Evolutionary conservation across 2,329 filamentous ascomycete species (phyloP), one percentile per base, ranked within the genome.

Genomic region (Fusarium devonianum): DNA sequence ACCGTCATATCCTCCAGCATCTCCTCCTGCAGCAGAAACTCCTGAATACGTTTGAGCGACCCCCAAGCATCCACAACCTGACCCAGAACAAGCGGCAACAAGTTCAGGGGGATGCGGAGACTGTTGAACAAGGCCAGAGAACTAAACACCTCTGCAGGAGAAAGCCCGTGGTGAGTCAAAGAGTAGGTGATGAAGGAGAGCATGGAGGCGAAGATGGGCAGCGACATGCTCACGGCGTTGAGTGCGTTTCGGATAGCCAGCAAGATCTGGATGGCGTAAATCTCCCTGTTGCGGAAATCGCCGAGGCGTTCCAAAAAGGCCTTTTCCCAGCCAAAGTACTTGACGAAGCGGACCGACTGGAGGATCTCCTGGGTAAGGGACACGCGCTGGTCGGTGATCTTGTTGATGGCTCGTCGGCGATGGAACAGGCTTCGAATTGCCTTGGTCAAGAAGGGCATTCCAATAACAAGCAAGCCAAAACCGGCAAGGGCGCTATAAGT

Each of bases 171-270:
- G 49, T 88, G 78, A 1, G 85, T 81, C 26, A 87, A 72, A 1
- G 84, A 86, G 63, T 84, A 88, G 0, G 90, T 93, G 71, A 97
- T 93, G 71, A 97, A 97, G 0, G 93, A 85, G 29, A 97, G 72
- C 91, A 97, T 97, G 2, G 92, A 95, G 0, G 93, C 92, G 63
- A 97, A 97, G 42, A 96, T 89, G 6, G 94, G 93, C 66, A 96
- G 81, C 1, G 90, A 88, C 81, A 96, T 84, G 65, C 89, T 89
- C 38, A 94, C 78, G 10, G 90, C 88, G 71, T 92, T 88, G 74
- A 96, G 91, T 30, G 80, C 90, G 68, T 95, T 95, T 62, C 92
- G 84, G 59, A 95, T 90, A 1, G 89, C 84, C 19, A 97, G 75
- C 34, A 97, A 75, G 11, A 91, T 75, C 69, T 96, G 92, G 49